These are phyloP conservation scores for Rheum nobile DNA, from an alignment of 148 eudicot genomes.

Conservation along the genomic window DNA sequence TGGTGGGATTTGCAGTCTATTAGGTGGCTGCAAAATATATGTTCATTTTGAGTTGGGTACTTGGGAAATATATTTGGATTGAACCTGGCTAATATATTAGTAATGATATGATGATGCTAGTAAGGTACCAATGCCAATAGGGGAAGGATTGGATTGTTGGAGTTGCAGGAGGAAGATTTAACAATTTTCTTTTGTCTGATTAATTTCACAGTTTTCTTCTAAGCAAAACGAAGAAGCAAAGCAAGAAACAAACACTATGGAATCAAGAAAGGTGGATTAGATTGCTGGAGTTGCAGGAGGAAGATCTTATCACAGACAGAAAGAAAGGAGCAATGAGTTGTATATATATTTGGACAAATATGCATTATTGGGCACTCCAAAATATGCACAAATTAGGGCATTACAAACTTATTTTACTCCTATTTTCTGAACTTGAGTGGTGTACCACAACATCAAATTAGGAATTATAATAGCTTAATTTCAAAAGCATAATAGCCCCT, in stretches of 20 bases:
- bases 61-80: no score
- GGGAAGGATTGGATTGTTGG: no score
- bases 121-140: no score
- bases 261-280: background rate
- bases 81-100: no score
- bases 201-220: background rate
- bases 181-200: background rate
- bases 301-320: background rate
- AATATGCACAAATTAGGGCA: conserved; percentile 1
- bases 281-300: background rate
- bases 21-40: no score
- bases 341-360: background rate
- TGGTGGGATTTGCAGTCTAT: no score
- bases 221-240: background rate
- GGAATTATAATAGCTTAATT: background rate
- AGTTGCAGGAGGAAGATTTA: no score
- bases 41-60: no score
- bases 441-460: background rate
- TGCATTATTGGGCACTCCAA: conserved; percentile 4
- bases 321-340: background rate
- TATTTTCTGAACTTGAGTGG: background rate
- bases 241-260: background rate
- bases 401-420: background rate
- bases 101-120: no score
- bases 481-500: conserved; percentile 18